phyloP scores from a whole-genome alignment of 2,329 filamentous ascomycete genomes.

The Didymosphaeria variabile region DNA sequence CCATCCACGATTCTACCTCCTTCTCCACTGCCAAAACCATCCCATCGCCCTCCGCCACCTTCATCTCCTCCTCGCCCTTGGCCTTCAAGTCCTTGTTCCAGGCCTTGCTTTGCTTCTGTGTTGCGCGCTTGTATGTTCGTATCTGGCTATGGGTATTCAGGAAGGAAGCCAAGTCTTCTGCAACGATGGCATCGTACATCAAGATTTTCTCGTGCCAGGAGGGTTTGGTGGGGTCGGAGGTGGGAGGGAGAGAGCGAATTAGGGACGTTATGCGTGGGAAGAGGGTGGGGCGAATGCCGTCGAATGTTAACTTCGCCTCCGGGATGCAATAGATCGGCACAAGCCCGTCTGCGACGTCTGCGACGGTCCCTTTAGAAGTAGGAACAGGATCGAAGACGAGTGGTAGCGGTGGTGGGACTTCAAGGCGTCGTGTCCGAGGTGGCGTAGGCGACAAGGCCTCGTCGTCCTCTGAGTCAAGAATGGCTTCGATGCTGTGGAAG shows the following conservation, averaged over 20 bases:
- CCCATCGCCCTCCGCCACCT: constrained; percentile 22
- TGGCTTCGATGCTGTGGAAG: constrained; percentile 50
- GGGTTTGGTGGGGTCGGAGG: constrained; percentile 51
- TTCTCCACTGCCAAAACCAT: constrained; percentile 36
- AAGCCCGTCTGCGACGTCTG: not conserved
- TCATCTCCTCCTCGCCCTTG: constrained; percentile 11
- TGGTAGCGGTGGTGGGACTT: constrained; percentile 28
- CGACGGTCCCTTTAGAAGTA: not conserved
- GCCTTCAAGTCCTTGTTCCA: constrained; percentile 37
- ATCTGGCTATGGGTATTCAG: constrained; percentile 65
- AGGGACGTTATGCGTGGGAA: constrained; percentile 59
- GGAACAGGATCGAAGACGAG: constrained; percentile 16
- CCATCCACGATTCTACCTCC: constrained; percentile 59
- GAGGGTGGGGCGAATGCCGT: constrained; percentile 48
- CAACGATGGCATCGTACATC: constrained; percentile 87
- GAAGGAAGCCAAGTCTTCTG: constrained; percentile 87
- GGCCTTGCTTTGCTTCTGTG: constrained; percentile 39
- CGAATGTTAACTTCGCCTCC: constrained; percentile 39
- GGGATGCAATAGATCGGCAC: constrained; percentile 28
- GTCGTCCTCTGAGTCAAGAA: constrained; percentile 52
- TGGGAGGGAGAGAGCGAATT: constrained; percentile 56
- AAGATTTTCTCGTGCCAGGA: constrained; percentile 94
- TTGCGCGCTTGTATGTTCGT: constrained; percentile 35
- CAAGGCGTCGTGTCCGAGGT: constrained; percentile 34
- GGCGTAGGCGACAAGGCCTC: constrained; percentile 45